These are phyloP conservation scores for carrot (Daucus carota) DNA, from an alignment of 129 eudicot genomes.

Conservation along the genomic window DNA sequence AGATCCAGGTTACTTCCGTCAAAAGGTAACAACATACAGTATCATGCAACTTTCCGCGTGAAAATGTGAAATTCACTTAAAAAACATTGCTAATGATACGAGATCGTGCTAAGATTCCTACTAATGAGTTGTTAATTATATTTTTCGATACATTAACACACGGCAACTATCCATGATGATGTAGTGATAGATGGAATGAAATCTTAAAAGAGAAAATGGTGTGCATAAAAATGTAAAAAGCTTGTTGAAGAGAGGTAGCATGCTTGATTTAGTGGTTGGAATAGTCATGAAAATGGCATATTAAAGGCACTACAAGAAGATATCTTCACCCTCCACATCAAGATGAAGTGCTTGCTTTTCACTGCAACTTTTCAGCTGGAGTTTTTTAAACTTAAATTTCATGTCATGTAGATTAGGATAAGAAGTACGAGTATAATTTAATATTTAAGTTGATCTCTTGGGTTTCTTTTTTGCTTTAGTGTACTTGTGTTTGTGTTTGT, in stretches of 20 bases:
- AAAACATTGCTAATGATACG: neutral
- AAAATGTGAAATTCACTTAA: neutral
- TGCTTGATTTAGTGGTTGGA: constrained; percentile 5
- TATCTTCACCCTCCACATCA: constrained; percentile 3
- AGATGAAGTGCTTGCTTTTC: neutral
- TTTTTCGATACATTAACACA: neutral
- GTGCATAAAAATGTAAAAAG: neutral
- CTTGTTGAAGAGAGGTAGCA: neutral
- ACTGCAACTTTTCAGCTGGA: constrained; percentile 2
- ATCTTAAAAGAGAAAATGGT: neutral
- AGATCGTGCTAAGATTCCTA: neutral
- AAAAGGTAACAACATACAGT: no score
- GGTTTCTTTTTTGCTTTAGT: neutral
- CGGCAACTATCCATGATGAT: neutral
- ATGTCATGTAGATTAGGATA: constrained; percentile 1
- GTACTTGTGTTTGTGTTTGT: neutral
- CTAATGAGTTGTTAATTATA: neutral
- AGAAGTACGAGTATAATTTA: neutral
- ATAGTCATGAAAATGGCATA: neutral
- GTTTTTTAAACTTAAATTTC: neutral
- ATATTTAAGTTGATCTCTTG: neutral
- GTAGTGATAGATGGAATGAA: constrained; percentile 1
- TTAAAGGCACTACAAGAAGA: neutral
- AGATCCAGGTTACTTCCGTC: no score
- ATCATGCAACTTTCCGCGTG: neutral